A percentile compares a stretch with the other conserved stretches of the same genome.
phyloP scores from a whole-genome alignment of 495 filamentous ascomycete species.

The Emericellopsis terricola region DNA sequence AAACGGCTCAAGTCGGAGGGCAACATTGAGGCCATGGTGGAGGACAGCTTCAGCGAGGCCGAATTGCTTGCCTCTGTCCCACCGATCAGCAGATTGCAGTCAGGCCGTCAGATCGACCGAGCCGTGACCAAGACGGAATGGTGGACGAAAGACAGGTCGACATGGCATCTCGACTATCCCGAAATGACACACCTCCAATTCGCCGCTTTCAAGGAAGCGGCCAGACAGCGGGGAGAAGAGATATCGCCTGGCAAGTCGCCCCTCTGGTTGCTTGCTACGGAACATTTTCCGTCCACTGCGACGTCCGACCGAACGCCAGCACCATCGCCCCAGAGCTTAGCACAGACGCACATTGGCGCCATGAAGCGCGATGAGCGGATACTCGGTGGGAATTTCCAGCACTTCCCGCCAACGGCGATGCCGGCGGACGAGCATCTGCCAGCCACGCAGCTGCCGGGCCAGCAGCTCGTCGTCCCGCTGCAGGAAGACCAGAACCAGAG shows the following conservation, averaged over 20 bases:
- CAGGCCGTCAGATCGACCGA: slow-evolving; percentile 28
- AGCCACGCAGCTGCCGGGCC: slow-evolving; percentile 7
- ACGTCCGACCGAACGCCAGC: neutral
- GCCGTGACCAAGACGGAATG: slow-evolving; percentile 27
- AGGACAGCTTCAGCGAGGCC: slow-evolving; percentile 11
- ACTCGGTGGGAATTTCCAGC: neutral
- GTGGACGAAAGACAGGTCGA: slow-evolving; percentile 28
- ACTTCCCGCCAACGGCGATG: slow-evolving; percentile 1
- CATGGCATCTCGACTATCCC: slow-evolving; percentile 34
- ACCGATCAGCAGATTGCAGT: slow-evolving; percentile 11
- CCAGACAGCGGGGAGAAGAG: slow-evolving; percentile 21
- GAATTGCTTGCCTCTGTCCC: slow-evolving; percentile 20
- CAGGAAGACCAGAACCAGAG: slow-evolving; percentile 4
- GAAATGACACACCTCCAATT: slow-evolving; percentile 34
- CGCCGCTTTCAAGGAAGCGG: slow-evolving; percentile 22
- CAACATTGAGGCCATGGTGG: slow-evolving; percentile 4
- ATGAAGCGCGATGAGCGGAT: slow-evolving; percentile 6
- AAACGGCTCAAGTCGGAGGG: slow-evolving; percentile 26
- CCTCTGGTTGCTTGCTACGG: slow-evolving; percentile 27
- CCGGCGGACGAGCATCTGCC: slow-evolving; percentile 5
- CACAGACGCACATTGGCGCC: neutral
- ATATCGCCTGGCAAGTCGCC: slow-evolving; percentile 23
- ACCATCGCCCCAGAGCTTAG: neutral
- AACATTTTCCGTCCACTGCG: slow-evolving; percentile 19
- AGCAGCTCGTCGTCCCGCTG: slow-evolving; percentile 5